Evolutionary conservation across 2,329 filamentous ascomycete species (phyloP).

Genomic region (Truncatella angustata): DNA sequence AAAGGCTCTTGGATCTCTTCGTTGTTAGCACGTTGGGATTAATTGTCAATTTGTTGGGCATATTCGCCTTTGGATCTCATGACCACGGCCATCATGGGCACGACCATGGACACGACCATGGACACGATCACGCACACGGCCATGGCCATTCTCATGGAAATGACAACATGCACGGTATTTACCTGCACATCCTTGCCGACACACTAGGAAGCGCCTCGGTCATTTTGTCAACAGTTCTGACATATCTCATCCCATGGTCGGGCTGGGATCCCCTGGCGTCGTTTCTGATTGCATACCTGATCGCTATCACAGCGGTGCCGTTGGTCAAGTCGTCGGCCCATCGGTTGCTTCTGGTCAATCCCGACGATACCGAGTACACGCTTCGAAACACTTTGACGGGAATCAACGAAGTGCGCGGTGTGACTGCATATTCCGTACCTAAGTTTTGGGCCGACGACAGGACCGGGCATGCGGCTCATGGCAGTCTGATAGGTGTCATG

Average conservation of each 20-base stretch:
- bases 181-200: slow-evolving; percentile 91
- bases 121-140: slow-evolving; percentile 29
- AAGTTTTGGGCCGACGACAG: slow-evolving; percentile 90
- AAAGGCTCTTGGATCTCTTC: slow-evolving; percentile 81
- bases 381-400: slow-evolving; percentile 84
- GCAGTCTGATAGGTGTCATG: slow-evolving; percentile 75
- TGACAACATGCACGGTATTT: slow-evolving; percentile 98
- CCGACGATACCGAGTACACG: slow-evolving; percentile 81
- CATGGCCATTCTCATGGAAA: slow-evolving; percentile 68
- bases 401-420: slow-evolving; percentile 77
- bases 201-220: slow-evolving; percentile 93
- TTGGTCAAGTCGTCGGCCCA: slow-evolving; percentile 83
- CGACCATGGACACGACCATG: slow-evolving; percentile 31
- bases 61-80: slow-evolving; percentile 76
- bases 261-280: slow-evolving; percentile 95
- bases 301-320: slow-evolving; percentile 87
- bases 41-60: slow-evolving; percentile 86
- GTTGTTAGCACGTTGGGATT: slow-evolving; percentile 85
- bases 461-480: slow-evolving; percentile 37
- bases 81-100: slow-evolving; percentile 44
- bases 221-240: slow-evolving; percentile 85
- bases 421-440: slow-evolving; percentile 80
- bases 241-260: slow-evolving; percentile 84
- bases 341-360: slow-evolving; percentile 79
- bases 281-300: slow-evolving; percentile 87